These are phyloP conservation scores for Starmerella scarabaei DNA, from an alignment of 805 yeast species.

Conservation along the genomic window DNA sequence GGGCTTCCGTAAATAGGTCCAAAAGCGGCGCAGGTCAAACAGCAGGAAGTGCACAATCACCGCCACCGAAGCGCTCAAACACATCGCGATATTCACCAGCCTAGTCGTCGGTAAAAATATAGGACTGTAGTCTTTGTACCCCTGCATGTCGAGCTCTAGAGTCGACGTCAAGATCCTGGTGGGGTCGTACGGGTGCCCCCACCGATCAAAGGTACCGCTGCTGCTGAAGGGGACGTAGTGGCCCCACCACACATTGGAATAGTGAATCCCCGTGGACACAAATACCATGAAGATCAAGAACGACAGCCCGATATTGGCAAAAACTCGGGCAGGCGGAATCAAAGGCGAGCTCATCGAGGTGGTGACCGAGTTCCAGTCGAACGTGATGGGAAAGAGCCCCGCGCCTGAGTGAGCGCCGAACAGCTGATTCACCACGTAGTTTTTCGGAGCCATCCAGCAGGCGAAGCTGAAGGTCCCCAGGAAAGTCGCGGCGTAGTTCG, in stretches of 20 bases:
- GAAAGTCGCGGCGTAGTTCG: conserved; percentile 46
- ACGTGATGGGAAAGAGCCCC: conserved; percentile 52
- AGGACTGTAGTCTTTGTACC: conserved; percentile 49
- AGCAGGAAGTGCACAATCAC: conserved; percentile 45
- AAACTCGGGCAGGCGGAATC: conserved; percentile 44
- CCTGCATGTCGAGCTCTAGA: conserved; percentile 33
- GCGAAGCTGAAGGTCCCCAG: conserved; percentile 47
- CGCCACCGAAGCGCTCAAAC: conserved; percentile 51
- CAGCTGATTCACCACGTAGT: conserved; percentile 47
- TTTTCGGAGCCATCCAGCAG: conserved; percentile 51
- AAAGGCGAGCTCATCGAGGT: conserved; percentile 48
- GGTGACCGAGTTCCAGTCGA: conserved; percentile 56
- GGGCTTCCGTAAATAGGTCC: conserved; percentile 36
- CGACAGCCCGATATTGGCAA: conserved; percentile 35
- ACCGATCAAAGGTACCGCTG: conserved; percentile 40
- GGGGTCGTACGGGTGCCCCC: conserved; percentile 39
- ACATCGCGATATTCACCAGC: conserved; percentile 47
- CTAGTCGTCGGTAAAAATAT: conserved; percentile 47
- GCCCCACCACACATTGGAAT: conserved; percentile 45
- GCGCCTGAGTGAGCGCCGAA: conserved; percentile 52
- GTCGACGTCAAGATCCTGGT: conserved; percentile 34
- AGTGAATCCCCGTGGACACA: conserved; percentile 41
- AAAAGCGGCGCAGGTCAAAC: conserved; percentile 45
- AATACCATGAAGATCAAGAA: conserved; percentile 42
- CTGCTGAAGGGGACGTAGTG: conserved; percentile 42